These are phyloP conservation scores for Ligustrum vulgare DNA, from an alignment of 257 asterid genomes.

Conservation along the genomic window DNA sequence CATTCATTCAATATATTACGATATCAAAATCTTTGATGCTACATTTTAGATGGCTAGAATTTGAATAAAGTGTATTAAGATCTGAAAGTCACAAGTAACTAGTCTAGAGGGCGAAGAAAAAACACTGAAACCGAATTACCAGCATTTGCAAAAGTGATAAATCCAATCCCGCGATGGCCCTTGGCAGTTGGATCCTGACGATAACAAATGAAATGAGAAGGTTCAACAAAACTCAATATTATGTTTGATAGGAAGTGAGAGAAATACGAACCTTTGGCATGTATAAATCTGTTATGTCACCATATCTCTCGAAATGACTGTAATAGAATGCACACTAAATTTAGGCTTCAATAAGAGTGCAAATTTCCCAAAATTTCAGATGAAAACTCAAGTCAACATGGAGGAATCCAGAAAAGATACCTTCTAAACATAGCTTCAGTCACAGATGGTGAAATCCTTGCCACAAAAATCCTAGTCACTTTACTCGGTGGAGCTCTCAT, in stretches of 20 bases:
- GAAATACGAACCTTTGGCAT: slow-evolving; percentile 84
- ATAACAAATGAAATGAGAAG: slow-evolving; percentile 16
- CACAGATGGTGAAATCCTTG: slow-evolving; percentile 84
- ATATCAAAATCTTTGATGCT: not conserved
- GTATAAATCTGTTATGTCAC: slow-evolving; percentile 87
- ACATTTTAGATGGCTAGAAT: not conserved
- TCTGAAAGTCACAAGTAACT: not conserved
- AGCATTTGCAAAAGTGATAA: slow-evolving; percentile 78
- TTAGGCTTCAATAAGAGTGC: slow-evolving; percentile 16
- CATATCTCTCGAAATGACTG: slow-evolving; percentile 91
- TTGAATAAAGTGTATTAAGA: not conserved
- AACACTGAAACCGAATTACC: slow-evolving; percentile 44
- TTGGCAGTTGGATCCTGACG: slow-evolving; percentile 81
- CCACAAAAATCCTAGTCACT: slow-evolving; percentile 91
- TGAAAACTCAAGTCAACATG: not conserved
- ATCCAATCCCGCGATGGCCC: slow-evolving; percentile 99
- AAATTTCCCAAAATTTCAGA: slow-evolving; percentile 4
- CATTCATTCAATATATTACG: not conserved
- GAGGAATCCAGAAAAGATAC: slow-evolving; percentile 34
- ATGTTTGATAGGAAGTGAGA: slow-evolving; percentile 2
- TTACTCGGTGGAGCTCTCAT: slow-evolving; percentile 93
- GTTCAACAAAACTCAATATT: not conserved
- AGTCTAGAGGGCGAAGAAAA: not conserved
- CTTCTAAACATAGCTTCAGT: slow-evolving; percentile 87
- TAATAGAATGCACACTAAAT: slow-evolving; percentile 11